Evolutionary conservation across 768 basidiomycete genomes (phyloP).

Genomic region (Agaricus subrufescens): DNA sequence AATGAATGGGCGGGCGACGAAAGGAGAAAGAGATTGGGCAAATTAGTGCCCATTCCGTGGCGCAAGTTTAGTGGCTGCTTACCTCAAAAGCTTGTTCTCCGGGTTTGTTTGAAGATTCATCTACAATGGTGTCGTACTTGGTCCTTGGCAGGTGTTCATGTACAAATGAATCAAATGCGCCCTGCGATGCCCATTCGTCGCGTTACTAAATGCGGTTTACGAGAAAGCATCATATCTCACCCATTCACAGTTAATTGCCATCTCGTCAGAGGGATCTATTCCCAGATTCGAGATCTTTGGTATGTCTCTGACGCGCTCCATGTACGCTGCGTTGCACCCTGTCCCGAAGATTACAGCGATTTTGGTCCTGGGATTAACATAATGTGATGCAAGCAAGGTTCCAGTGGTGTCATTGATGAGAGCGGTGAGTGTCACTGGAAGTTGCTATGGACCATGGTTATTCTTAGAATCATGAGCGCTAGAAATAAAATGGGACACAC

Average conservation of each 20-base stretch:
- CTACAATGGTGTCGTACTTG: conserved; percentile 89
- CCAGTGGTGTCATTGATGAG: conserved; percentile 98
- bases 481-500: conserved; percentile 36
- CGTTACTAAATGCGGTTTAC: not conserved
- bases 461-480: not conserved
- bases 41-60: not conserved
- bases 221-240: conserved; percentile 31
- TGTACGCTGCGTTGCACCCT: conserved; percentile 97
- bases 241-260: conserved; percentile 99
- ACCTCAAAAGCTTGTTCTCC: conserved; percentile 93
- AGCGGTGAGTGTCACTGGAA: conserved; percentile 81
- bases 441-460: conserved; percentile 42
- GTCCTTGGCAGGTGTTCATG: conserved; percentile 94
- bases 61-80: conserved; percentile 9
- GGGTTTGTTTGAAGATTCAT: conserved; percentile 94
- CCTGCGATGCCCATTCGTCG: conserved; percentile 41
- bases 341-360: conserved; percentile 98
- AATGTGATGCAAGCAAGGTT: conserved; percentile 94
- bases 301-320: conserved; percentile 85
- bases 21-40: not conserved
- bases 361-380: conserved; percentile 86
- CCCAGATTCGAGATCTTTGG: conserved; percentile 80
- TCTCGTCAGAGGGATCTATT: conserved; percentile 58
- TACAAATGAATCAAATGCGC: conserved; percentile 94
- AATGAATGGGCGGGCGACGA: not conserved